Conservation (phyloP, 2,329 filamentous ascomycete species). For the Aspergillus flavus region DNA sequence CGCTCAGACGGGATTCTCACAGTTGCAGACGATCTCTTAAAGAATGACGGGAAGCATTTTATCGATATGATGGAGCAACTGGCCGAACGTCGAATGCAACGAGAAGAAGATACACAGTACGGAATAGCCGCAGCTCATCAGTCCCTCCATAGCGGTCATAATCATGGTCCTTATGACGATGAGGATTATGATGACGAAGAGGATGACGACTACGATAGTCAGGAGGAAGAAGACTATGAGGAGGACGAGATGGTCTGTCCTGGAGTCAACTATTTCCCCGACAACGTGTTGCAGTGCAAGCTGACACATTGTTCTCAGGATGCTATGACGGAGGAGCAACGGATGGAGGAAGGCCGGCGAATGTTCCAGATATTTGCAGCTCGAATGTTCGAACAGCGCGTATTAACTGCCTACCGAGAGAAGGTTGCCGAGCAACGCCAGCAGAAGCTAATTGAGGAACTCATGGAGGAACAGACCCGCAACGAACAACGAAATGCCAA, state of each 20-base stretch:
- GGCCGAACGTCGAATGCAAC: slow-evolving; percentile 93
- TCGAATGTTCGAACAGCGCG: slow-evolving; percentile 97
- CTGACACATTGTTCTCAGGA: slow-evolving; percentile 64
- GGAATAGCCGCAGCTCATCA: slow-evolving; percentile 62
- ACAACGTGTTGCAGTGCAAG: slow-evolving; percentile 24
- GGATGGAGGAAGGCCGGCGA: slow-evolving; percentile 95
- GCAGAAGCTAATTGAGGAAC: slow-evolving; percentile 83
- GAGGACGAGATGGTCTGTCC: slow-evolving; percentile 64
- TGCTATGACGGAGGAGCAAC: slow-evolving; percentile 95
- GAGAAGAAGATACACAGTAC: slow-evolving; percentile 84
- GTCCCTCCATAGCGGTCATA: slow-evolving; percentile 69
- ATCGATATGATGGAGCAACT: slow-evolving; percentile 99
- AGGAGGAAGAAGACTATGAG: slow-evolving; percentile 67
- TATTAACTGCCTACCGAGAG: slow-evolving; percentile 95
- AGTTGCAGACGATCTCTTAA: slow-evolving; percentile 95
- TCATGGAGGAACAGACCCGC: slow-evolving; percentile 79
- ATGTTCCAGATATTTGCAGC: slow-evolving; percentile 99
- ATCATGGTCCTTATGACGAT: slow-evolving; percentile 74
- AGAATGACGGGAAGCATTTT: slow-evolving; percentile 99
- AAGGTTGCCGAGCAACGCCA: slow-evolving; percentile 94
- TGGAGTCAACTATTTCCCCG: slow-evolving; percentile 9
- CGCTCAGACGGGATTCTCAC: slow-evolving; percentile 85
- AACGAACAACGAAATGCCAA: slow-evolving; percentile 83
- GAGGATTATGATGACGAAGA: slow-evolving; percentile 75
- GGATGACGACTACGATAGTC: slow-evolving; percentile 66